Base-by-base conservation (phyloP, 257 asterid species). In the Gentiana straminea region DNA sequence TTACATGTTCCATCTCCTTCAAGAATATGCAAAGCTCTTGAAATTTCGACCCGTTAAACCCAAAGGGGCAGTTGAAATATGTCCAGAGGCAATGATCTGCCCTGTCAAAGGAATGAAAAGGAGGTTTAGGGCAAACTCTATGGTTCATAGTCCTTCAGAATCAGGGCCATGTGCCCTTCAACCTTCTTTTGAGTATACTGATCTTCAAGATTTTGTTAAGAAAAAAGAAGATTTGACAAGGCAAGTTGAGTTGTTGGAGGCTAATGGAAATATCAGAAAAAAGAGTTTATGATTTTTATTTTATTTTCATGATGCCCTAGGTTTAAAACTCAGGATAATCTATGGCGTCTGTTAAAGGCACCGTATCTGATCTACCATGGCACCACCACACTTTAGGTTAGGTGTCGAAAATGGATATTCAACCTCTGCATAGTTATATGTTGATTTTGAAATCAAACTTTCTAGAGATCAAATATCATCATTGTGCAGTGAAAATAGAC, bases 21-120 rank as follows among this genome's bases (percentile, higher is more conserved):
- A 67, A 43, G 94, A 86, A 61, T 90, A 86, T 11, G 77, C 89
- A 32, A 86, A 86, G 69, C 96, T 86, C 49, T 61, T 86, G 72
- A 82, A 64, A 34, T 90, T 79, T 52, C 68, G 73, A 61, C 96
- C 98, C 34, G 74, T 55, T 5, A 70, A 84, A 46, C 98, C 95
- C 2, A 52, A 63, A 59, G 86, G 79, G 33, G 89, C 95, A 1
- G 71, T 60, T 13, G 91, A 90, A 64, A 68, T 66, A 38, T 84
- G 98, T 56, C 70, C 89, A 0, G 94, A 90, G 65, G 64, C 79
- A 6, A 51, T 74, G 75, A 60, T 82, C 52, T 86, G 95, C 64
- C 68, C 83, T 1, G 80, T 77, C 13, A 73, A 67, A 71, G 96
- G 96, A 9, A 62, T 68, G 58, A 73, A 60, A 61, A 82, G 73